These are phyloP conservation scores for Colletotrichum sansevieriae DNA, from an alignment of 2,329 filamentous ascomycete species.

Conservation along the genomic window DNA sequence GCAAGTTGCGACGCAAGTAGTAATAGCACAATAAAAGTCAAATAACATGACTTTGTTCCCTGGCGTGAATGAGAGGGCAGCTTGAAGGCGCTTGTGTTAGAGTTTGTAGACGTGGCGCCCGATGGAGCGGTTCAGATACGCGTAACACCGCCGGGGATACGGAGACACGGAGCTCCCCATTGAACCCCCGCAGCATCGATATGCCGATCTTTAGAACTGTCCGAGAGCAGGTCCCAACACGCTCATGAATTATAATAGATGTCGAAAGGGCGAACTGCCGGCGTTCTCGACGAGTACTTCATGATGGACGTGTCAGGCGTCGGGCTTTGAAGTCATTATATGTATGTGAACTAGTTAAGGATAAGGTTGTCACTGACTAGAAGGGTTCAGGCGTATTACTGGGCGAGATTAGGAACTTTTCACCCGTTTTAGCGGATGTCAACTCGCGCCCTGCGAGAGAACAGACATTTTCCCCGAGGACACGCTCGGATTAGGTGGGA, in stretches of 20 bases:
- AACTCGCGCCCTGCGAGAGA: background rate
- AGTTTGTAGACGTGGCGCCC: background rate
- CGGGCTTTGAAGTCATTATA: background rate
- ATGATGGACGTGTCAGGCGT: background rate
- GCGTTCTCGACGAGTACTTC: no score
- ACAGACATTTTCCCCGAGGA: slow-evolving; percentile 15
- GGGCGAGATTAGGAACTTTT: slow-evolving; percentile 27
- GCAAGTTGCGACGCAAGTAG: slow-evolving; percentile 12
- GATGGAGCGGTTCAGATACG: slow-evolving; percentile 14
- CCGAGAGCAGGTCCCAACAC: no score
- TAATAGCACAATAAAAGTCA: slow-evolving; percentile 34
- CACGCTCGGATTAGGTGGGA: background rate
- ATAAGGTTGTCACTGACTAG: background rate
- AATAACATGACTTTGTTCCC: background rate
- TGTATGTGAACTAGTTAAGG: no score
- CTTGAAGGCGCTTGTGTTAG: background rate
- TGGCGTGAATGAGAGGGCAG: background rate
- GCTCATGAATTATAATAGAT: no score
- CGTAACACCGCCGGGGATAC: slow-evolving; percentile 12
- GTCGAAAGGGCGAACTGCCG: no score
- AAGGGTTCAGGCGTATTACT: background rate
- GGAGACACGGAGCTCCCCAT: background rate
- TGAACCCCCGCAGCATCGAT: background rate
- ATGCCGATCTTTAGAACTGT: background rate
- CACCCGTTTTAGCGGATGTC: slow-evolving; percentile 13